Evolutionary conservation across 768 basidiomycete species (phyloP), one percentile per base, ranked within the genome.

Genomic region (Lactarius trivialis): DNA sequence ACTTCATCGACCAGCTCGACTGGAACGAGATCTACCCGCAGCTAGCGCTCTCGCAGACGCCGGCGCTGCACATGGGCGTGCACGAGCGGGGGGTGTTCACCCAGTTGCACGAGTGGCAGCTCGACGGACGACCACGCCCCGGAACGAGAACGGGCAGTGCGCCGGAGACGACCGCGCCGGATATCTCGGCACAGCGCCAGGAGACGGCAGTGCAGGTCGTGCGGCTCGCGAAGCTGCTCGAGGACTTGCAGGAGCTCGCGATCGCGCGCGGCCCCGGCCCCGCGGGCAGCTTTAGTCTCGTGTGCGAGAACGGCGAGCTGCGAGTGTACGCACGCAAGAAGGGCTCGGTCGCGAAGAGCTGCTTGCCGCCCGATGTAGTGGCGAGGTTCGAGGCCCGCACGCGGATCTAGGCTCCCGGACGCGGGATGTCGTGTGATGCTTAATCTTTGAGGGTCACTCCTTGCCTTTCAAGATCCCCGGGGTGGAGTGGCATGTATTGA

Each of bases 1-100:
- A 55, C 17, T 63, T 43, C 56, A 41, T 71, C 26, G 66, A 71
- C 1, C 37, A 49, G 7, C 75, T 76, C 61, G 75, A 85, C 67
- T 89, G 86, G 86, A 73, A 68, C 30, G 85, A 87, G 15, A 73
- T 76, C 2, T 88, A 83, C 70, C 82, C 84, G 0, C 88, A 89
- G 68, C 73, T 89, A 9, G 85, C 81, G 69, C 78, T 91, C 60
- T 88, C 89, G 9, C 84, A 85, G 68, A 89, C 85, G 0, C 73
- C 78, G 1, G 79, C 83, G 66, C 78, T 84, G 60, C 84, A 81
- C 68, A 73, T 88, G 55, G 88, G 80, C 0, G 73, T 80, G 48
- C 88, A 90, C 70, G 68, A 74, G 17, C 71, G 76, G 3, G 88
- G 88, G 1, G 72, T 41, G 1, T 89, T 90, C 71, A 65, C 70